Evolutionary conservation across 306 rosid genomes (phyloP).

Genomic region (Sindora glabra): DNA sequence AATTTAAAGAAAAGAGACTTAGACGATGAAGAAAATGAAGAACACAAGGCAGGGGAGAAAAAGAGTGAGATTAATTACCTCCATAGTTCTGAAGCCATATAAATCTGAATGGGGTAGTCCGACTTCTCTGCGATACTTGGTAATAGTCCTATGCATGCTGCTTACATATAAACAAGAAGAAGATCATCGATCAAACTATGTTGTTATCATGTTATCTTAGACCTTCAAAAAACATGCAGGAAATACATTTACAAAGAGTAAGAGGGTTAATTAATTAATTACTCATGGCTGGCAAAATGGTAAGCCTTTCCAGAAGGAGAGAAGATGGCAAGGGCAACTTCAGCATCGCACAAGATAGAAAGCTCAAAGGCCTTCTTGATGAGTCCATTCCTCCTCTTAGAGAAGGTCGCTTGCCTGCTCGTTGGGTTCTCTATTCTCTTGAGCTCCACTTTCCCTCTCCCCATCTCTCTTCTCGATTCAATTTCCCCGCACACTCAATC

Average conservation of each 20-base stretch:
- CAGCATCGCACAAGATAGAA: conserved; percentile 47
- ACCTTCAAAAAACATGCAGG: too few species aligned
- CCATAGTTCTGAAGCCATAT: conserved; percentile 15
- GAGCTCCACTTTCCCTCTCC: conserved; percentile 48
- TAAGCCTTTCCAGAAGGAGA: conserved; percentile 40
- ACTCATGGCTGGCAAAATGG: conserved; percentile 53
- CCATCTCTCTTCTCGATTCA: conserved; percentile 16
- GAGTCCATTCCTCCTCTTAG: conserved; percentile 45
- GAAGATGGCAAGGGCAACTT: conserved; percentile 39
- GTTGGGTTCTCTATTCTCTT: conserved; percentile 49
- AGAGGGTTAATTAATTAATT: too few species aligned
- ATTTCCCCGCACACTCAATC: too few species aligned
- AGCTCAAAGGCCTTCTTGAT: conserved; percentile 52
- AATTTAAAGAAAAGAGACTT: too few species aligned
- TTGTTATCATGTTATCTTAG: too few species aligned
- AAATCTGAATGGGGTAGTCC: conserved; percentile 23
- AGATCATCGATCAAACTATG: too few species aligned
- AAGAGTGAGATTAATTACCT: not conserved
- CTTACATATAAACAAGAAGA: not conserved
- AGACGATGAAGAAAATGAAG: too few species aligned
- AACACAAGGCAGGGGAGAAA: too few species aligned
- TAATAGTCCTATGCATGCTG: conserved; percentile 45
- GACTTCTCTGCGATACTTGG: conserved; percentile 26
- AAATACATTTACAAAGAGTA: too few species aligned
- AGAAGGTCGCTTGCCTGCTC: conserved; percentile 45